A percentile compares a stretch with the other conserved stretches of the same genome.
Conservation (phyloP, 306 rosid genomes). For the Rosa persica region DNA sequence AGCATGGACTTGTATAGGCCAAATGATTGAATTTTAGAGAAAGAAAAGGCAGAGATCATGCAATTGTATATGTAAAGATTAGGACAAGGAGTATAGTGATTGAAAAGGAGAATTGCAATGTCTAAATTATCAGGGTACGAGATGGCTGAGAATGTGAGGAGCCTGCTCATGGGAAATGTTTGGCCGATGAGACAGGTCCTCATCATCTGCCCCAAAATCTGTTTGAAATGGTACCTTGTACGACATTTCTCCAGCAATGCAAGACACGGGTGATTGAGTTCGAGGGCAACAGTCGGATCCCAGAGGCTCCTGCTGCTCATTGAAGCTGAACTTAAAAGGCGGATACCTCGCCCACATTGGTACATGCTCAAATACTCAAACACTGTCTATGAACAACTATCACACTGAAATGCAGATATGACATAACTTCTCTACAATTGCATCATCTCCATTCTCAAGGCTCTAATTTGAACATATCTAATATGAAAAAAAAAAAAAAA, state of each 20-base stretch:
- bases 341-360: conserved; percentile 30
- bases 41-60: conserved; percentile 49
- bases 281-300: conserved; percentile 51
- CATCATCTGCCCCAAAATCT: conserved; percentile 55
- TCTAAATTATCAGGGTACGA: conserved; percentile 50
- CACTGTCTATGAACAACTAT: neutral
- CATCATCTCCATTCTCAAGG: neutral
- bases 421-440: neutral
- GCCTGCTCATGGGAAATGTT: conserved; percentile 71
- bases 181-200: conserved; percentile 45
- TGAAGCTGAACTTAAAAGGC: conserved; percentile 40
- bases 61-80: conserved; percentile 55
- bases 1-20: conserved; percentile 43
- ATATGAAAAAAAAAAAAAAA: too few relatives aligned
- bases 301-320: conserved; percentile 26
- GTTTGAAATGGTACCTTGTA: conserved; percentile 52
- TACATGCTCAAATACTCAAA: conserved; percentile 15
- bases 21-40: conserved; percentile 36
- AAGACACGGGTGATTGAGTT: conserved; percentile 48
- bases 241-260: conserved; percentile 51
- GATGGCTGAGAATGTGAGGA: conserved; percentile 53
- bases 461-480: neutral
- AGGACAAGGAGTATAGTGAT: conserved; percentile 50
- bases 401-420: neutral
- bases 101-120: conserved; percentile 46